Conservation (phyloP, 2,329 filamentous ascomycete genomes). For the Nothomitra cinnamomea region DNA sequence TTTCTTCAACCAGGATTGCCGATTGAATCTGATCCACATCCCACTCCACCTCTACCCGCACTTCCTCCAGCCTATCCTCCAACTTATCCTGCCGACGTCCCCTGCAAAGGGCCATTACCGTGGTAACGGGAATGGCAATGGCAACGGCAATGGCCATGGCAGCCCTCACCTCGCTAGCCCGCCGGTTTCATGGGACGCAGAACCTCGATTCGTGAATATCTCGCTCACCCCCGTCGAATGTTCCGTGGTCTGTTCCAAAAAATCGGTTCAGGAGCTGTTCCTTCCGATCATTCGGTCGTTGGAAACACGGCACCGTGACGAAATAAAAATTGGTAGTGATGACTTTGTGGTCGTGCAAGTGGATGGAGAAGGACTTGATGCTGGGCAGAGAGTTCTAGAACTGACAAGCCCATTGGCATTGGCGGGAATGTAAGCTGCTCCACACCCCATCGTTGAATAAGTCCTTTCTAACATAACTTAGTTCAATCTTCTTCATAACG, state of each 20-base stretch:
- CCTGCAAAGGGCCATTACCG: slow-evolving; percentile 16
- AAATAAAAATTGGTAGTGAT: slow-evolving; percentile 61
- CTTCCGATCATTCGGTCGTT: slow-evolving; percentile 50
- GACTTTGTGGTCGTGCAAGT: slow-evolving; percentile 82
- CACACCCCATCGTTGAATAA: background rate
- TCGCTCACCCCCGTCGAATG: slow-evolving; percentile 86
- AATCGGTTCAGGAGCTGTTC: slow-evolving; percentile 60
- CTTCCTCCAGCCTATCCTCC: slow-evolving; percentile 76
- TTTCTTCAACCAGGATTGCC: slow-evolving; percentile 48
- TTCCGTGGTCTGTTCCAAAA: slow-evolving; percentile 72
- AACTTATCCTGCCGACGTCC: slow-evolving; percentile 52
- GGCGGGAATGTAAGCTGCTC: slow-evolving; percentile 53
- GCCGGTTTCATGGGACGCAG: slow-evolving; percentile 25
- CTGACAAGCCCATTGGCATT: slow-evolving; percentile 79
- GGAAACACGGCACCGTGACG: slow-evolving; percentile 24
- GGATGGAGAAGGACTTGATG: slow-evolving; percentile 76
- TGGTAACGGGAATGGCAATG: slow-evolving; percentile 23
- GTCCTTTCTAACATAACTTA: slow-evolving; percentile 14
- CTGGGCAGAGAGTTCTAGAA: slow-evolving; percentile 79
- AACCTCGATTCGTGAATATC: slow-evolving; percentile 78
- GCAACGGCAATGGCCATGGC: slow-evolving; percentile 11
- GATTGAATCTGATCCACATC: slow-evolving; percentile 78
- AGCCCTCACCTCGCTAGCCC: slow-evolving; percentile 12
- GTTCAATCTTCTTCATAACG: slow-evolving; percentile 93
- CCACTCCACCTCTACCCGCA: slow-evolving; percentile 59